Percentiles rank a stretch among this genome's conserved stretches.
Conservation (phyloP, 352 stramenopile genomes). For the Pythium biforme region DNA sequence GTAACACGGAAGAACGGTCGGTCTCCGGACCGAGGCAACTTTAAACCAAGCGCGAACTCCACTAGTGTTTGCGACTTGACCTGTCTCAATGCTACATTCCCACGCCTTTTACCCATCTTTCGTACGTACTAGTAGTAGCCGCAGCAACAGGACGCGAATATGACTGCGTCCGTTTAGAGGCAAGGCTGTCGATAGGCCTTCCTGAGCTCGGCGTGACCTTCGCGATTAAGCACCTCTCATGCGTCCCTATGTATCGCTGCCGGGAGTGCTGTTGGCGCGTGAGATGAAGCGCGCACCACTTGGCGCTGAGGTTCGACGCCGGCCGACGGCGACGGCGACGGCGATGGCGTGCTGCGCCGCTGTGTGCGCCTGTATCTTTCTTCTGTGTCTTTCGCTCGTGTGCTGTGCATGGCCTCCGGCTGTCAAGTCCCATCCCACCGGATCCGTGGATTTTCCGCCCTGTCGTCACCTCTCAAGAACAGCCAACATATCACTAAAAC, state of each 20-base stretch:
- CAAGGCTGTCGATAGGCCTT: no score
- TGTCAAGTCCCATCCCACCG: background rate
- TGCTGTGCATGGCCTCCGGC: constrained; percentile 2
- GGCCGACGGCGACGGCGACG: no score
- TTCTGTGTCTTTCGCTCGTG: background rate
- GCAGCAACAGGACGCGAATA: no score
- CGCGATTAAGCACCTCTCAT: no score
- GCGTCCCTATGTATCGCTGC: no score
- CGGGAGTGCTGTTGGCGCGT: no score
- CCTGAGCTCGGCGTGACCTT: no score
- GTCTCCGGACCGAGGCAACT: constrained; percentile 65
- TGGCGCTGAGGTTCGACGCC: no score
- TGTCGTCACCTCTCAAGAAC: constrained; percentile 6
- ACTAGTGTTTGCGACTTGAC: constrained; percentile 72
- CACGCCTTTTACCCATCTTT: background rate
- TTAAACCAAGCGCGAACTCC: constrained; percentile 79
- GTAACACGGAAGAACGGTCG: constrained; percentile 72
- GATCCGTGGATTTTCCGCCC: background rate
- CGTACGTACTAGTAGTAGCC: no score
- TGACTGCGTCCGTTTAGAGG: no score
- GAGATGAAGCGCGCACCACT: no score
- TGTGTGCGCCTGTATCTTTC: no score
- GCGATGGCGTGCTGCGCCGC: background rate
- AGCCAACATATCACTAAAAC: background rate
- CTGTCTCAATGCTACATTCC: constrained; percentile 84